Base-by-base conservation (phyloP, 495 filamentous ascomycete species). In the Podospora pseudoanserina region DNA sequence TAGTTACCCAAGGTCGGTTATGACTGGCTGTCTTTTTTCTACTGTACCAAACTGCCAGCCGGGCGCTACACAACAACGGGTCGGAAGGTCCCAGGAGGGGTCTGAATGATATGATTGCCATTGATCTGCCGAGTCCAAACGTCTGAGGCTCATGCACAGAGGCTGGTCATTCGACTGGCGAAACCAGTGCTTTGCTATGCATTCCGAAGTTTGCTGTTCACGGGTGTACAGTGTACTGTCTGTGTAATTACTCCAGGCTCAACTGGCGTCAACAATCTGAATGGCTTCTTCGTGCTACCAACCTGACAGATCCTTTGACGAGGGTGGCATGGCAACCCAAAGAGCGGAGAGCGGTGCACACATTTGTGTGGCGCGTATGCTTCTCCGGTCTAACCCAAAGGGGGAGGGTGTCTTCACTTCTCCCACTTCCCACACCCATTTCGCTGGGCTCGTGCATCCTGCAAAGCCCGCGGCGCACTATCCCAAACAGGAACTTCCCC, bases 111-210 rank as follows among this genome's bases (percentile, higher is more conserved):
- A 26, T 66, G 74, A 74, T 76, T 72, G 69, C 64, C 74, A 71
- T 69, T 70, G 74, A 76, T 76, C 74, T 70, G 65, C 74, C 69
- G 69, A 76, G 69, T 61, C 71, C 72, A 76, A 76, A 76, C 74
- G 72, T 71, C 67, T 66, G 69, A 71, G 72, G 65, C 68, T 72
- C 64, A 67, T 69, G 73, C 64, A 66, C 30, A 63, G 55, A 39
- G 30, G 34, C 28, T 67, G 49, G 60, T 60, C 19, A 58, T 18
- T 49, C 18, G 28, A 23, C 55, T 55, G 44, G 60, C 60, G 3
- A 64, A 61, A 65, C 58, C 58, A 63, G 53, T 59, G 60, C 54
- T 61, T n/a, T 28, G 27, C 26, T 63, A 65, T 67, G 61, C 64
- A 62, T 4, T 20, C 63, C 61, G 28, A 49, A 16, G 39, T 49